Evolutionary conservation across 225 moss, liverwort and hornwort species (phyloP).

Genomic region (Thuidium tamariscinum): DNA sequence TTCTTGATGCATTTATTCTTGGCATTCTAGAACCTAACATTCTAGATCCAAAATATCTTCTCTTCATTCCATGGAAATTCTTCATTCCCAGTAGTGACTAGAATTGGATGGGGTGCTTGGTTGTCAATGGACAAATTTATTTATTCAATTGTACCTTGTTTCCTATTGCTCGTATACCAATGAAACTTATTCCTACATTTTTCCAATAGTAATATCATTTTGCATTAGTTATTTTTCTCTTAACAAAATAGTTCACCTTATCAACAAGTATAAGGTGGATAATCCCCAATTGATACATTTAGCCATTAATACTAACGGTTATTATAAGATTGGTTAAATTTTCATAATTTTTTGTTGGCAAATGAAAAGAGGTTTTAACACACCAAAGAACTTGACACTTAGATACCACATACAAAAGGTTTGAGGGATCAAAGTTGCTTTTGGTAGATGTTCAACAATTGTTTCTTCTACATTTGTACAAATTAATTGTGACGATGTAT

Average conservation of each 20-base stretch:
- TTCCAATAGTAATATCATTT: accelerated
- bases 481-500: too few relatives aligned
- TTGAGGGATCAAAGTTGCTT: neutral
- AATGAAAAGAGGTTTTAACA: neutral
- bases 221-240: neutral
- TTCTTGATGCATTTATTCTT: too few relatives aligned
- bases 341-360: neutral
- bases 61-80: too few relatives aligned
- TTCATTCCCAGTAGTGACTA: too few relatives aligned
- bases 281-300: accelerated
- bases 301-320: accelerated
- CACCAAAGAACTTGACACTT: accelerated
- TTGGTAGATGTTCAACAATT: too few relatives aligned
- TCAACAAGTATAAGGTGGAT: neutral
- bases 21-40: too few relatives aligned
- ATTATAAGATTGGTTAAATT: neutral
- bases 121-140: too few relatives aligned
- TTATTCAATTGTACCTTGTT: neutral
- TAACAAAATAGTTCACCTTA: neutral
- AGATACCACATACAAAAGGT: accelerated
- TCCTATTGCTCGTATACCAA: neutral
- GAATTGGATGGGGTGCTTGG: too few relatives aligned
- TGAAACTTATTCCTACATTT: neutral
- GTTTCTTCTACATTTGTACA: too few relatives aligned
- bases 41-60: too few relatives aligned